Evolutionary conservation across 2,329 filamentous ascomycete genomes (phyloP).

Genomic region (Cephalotrichum gorgonifer): DNA sequence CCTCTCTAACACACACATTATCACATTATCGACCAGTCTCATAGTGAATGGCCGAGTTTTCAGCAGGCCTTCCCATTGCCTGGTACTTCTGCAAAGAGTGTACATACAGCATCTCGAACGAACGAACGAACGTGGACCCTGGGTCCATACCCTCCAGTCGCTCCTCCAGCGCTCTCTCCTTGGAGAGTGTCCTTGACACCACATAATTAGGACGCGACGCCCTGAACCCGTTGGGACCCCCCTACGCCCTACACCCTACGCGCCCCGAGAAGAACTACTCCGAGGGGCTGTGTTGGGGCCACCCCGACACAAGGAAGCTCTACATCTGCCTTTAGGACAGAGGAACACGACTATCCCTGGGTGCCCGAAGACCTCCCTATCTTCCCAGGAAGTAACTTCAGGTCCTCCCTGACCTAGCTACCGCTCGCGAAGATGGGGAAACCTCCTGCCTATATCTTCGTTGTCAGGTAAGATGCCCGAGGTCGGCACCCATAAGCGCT

Average conservation of each 20-base stretch:
- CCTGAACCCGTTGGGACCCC: background rate
- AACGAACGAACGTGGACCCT: too few relatives aligned
- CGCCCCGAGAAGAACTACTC: background rate
- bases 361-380: background rate
- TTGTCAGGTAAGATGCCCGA: conserved; percentile 23
- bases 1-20: too few relatives aligned
- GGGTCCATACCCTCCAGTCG: too few relatives aligned
- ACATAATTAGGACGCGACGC: background rate
- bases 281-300: background rate
- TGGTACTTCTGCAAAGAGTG: too few relatives aligned
- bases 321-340: background rate
- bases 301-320: background rate
- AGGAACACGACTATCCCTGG: background rate
- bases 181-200: too few relatives aligned
- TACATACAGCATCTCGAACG: too few relatives aligned
- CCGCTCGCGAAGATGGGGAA: conserved; percentile 23
- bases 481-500: background rate
- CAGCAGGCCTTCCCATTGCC: too few relatives aligned
- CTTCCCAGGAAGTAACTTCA: background rate
- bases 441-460: conserved; percentile 31
- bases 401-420: background rate
- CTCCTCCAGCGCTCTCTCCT: too few relatives aligned
- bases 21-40: too few relatives aligned
- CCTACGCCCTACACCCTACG: background rate
- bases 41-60: too few relatives aligned